Evolutionary conservation across 495 filamentous ascomycete genomes (phyloP).

Genomic region (Neurospora sp.): DNA sequence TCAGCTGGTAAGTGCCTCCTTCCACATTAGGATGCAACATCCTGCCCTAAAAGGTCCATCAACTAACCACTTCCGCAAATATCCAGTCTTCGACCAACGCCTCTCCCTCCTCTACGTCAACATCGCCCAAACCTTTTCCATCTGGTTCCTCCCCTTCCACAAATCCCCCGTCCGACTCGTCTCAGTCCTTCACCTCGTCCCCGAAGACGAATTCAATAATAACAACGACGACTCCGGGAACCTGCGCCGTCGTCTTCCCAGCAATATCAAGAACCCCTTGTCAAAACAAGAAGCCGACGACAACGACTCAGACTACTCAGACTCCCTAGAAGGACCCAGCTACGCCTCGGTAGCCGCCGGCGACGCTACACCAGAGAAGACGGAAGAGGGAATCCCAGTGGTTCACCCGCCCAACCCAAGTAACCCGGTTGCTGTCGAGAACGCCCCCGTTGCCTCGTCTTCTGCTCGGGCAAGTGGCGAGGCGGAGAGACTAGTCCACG

Average conservation of each 20-base stretch:
- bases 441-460: background rate
- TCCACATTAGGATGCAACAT: background rate
- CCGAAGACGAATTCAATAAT: conserved; percentile 11
- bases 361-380: background rate
- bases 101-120: conserved; percentile 58
- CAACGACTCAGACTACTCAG: background rate
- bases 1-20: conserved; percentile 46
- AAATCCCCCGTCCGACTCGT: conserved; percentile 55
- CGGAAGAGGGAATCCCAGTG: background rate
- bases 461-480: background rate
- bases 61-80: background rate
- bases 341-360: conserved; percentile 15
- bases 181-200: conserved; percentile 58
- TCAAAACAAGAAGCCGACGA: background rate
- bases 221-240: background rate
- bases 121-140: conserved; percentile 60
- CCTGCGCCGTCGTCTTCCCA: background rate
- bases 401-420: background rate
- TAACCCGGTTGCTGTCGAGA: background rate
- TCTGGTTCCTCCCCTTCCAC: conserved; percentile 70
- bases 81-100: conserved; percentile 54
- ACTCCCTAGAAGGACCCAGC: conserved; percentile 2
- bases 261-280: background rate
- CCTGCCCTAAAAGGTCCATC: background rate
- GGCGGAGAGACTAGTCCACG: background rate